Percentiles rank a stretch among this genome's conserved stretches.
Conservation (phyloP, 2,329 filamentous ascomycete species). For the Aspergillus fructus region DNA sequence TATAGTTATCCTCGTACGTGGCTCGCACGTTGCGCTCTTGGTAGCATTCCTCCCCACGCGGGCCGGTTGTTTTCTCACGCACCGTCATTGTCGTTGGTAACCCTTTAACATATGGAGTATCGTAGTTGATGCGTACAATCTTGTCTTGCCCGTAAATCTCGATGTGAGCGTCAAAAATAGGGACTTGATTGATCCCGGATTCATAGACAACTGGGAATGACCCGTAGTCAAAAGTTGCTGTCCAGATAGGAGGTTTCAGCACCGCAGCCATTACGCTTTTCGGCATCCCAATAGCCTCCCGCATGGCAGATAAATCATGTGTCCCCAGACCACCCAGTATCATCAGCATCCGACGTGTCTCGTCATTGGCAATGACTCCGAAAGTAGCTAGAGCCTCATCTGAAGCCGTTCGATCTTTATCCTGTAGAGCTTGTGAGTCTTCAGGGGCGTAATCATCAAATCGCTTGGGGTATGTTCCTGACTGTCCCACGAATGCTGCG, state of each 20-base stretch:
- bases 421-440: constrained; percentile 16
- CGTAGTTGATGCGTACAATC: constrained; percentile 53
- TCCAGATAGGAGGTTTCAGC: constrained; percentile 25
- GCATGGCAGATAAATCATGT: constrained; percentile 55
- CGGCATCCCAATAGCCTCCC: constrained; percentile 54
- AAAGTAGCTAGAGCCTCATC: constrained; percentile 25
- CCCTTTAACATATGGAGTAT: constrained; percentile 61
- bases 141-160: constrained; percentile 53
- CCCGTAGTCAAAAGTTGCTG: constrained; percentile 32
- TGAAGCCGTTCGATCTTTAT: neutral
- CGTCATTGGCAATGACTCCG: constrained; percentile 27
- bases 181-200: constrained; percentile 53
- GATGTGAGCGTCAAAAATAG: constrained; percentile 34
- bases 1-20: constrained; percentile 51
- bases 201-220: constrained; percentile 58
- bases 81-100: constrained; percentile 54
- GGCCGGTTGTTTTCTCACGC: constrained; percentile 38
- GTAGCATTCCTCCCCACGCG: constrained; percentile 30
- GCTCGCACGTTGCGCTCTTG: constrained; percentile 42
- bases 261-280: constrained; percentile 38
- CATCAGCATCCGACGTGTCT: constrained; percentile 33
- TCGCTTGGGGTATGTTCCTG: constrained; percentile 34
- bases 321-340: constrained; percentile 45
- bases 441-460: constrained; percentile 41
- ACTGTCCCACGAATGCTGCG: constrained; percentile 31